Percentiles rank a stretch among this genome's conserved stretches.
phyloP scores from a whole-genome alignment of 176 grass and related monocot species.

The Triticum dicoccoides region DNA sequence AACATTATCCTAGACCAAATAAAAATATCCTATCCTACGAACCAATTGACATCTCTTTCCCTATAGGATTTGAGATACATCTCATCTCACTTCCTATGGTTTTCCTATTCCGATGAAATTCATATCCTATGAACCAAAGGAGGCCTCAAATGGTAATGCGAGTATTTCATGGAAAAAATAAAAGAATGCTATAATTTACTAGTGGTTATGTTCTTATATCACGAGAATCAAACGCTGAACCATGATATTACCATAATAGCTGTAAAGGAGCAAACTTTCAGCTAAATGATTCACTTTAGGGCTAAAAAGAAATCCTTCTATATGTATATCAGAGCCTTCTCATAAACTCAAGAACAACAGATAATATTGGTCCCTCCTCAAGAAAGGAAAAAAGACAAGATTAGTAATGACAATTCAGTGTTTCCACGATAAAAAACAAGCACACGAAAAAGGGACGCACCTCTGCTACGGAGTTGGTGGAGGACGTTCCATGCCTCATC shows the following conservation, averaged over 20 bases:
- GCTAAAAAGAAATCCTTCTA: background rate
- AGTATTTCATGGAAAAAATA: slow-evolving; percentile 8
- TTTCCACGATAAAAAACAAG: background rate
- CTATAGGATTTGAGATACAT: too few species aligned
- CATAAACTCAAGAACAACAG: background rate
- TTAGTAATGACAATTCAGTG: background rate
- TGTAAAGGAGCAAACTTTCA: background rate
- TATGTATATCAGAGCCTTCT: background rate
- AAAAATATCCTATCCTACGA: too few species aligned
- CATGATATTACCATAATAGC: background rate
- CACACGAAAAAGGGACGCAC: slow-evolving; percentile 1
- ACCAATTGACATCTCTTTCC: too few species aligned
- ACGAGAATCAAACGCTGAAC: background rate
- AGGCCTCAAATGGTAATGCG: background rate
- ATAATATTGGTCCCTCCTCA: background rate
- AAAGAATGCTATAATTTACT: background rate
- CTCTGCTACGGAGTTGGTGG: slow-evolving; percentile 71
- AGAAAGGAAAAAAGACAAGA: background rate
- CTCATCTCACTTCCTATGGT: too few species aligned
- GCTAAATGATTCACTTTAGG: background rate
- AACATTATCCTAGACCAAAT: too few species aligned
- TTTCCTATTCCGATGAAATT: too few species aligned
- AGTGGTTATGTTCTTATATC: background rate
- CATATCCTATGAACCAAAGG: too few species aligned
- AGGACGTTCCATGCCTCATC: slow-evolving; percentile 73